Evolutionary conservation across 768 basidiomycete species (phyloP), one percentile per base, ranked within the genome.

Genomic region (Macrolepiota albuminosa): DNA sequence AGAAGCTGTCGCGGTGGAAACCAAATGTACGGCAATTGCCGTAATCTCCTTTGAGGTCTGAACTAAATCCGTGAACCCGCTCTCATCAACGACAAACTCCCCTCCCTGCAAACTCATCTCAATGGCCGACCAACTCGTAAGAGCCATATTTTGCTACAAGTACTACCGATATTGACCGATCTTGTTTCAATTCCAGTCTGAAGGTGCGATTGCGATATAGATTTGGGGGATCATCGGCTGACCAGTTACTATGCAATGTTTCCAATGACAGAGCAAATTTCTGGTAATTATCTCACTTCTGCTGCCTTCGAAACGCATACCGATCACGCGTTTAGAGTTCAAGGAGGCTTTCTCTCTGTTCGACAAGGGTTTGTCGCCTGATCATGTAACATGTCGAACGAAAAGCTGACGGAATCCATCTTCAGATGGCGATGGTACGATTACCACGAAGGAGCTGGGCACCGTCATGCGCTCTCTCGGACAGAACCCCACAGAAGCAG

Each of bases 291-390:
- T 34, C 42, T 18, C 3, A 14, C 54, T 31, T 33, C 16, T 24
- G 21, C 10, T 24, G 57, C 45, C 10, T 39, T 14, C 24, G n/a
- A 10, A n/a, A 21, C 14, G 8, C 14, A 39, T 48, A 50, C 18
- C 43, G 5, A 58, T 31, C 13, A n/a, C 40, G n/a, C 33, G 26
- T 63, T 40, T 65, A 92, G 94, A 96, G 76, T 98, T 95, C 86
- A 98, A 96, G 83, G 96, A 98, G 81, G 95, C 95, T 53, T 98
- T 98, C 79, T 93, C 95, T 60, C 84, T 98, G 24, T 98, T 98
- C 74, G 94, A 97, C 80, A 95, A 94, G 75, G 91, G 94, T 93
- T 61, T 59, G 81, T 74, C 31, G 29, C 48, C 42, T 51, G 29
- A 47, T 59, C 53, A 48, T 57, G 51, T 64, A 60, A 59, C 59